Evolutionary conservation across 306 rosid genomes (phyloP), one percentile per base, ranked within the genome.

Genomic region (Vigna reflexopilosa): DNA sequence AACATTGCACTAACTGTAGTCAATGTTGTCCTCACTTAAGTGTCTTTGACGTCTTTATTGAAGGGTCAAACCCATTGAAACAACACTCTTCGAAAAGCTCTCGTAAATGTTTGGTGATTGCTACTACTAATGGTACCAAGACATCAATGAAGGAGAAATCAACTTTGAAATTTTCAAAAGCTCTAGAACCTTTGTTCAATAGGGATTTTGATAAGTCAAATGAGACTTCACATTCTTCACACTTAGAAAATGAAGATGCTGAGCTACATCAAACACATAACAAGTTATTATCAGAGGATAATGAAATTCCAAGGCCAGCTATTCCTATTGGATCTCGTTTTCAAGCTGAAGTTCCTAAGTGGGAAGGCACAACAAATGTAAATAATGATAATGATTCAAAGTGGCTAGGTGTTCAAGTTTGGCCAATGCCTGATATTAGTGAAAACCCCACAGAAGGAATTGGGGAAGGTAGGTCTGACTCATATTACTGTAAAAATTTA

Each of bases 261-360:
- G 57, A 75, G 28, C 16, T 69, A 38, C 30, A 13, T 66, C 20
- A 17, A 1, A 26, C 54, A 4, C 2, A 2, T n/a, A 3, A 45
- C 20, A 75, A 44, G 38, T 59, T 70, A 55, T 30, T 75, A 58
- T 28, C 58, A 6, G 2, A 24, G 14, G 59, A 34, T 4, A 57
- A 52, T 51, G 47, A 16, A 44, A 19, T 38, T 17, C 56, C 34
- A 9, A 77, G 77, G 56, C 67, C 64, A 6, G 44, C 76, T 67
- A 77, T 89, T 70, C 91, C 93, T 0, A 57, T 80, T 65, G 87
- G 89, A 51, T 75, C 91, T 12, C 56, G 59, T 56, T 87, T 89
- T 83, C 89, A 89, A 82, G 89, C 84, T 14, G 72, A 71, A 36
- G 13, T 85, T 78, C 83, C 88, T 49, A 79, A 50, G 1, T 79